Base-by-base conservation (phyloP, 2,329 filamentous ascomycete species). In the Aspergillus tubingensis region DNA sequence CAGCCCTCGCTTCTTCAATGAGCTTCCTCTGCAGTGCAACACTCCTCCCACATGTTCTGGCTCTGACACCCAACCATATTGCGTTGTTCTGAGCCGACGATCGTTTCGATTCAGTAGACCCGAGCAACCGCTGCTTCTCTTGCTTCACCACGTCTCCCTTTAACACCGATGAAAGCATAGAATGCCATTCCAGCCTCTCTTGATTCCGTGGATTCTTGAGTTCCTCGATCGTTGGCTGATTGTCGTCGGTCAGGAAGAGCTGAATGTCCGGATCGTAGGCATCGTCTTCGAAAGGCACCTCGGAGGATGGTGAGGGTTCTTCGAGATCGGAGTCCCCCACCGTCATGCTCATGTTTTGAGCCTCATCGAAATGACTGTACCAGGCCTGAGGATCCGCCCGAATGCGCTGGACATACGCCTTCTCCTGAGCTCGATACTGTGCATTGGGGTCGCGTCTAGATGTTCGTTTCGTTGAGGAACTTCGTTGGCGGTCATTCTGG, bases 111-210 rank as follows among this genome's bases (percentile, higher is more conserved):
- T 91, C 90, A 52, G 85, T 82, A 65, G 91, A 89, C 49, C 92
- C 93, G 67, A 96, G 95, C 70, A 99, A 78, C 48, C 95, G 88
- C 76, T 96, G 96, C 83, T 99, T 99, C 79, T 99, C 95, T 76
- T 99, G 95, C 70, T 92, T 91, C 60, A 99, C 94, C 8, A 99
- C 95, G 75, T 99, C 95, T 66, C 95, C 95, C 1, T 93, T 97
- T 67, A 99, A 80, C 3, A 99, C 95, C 13, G 94, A 96, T 61
- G 94, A 91, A 59, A 99, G 80, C 95, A 99, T 99, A 3, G 92
- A 92, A 77, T 99, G 93, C 95, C 95, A 99, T 77, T 99, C 95
- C 23, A 99, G 82, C 48, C 94, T 85, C 76, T 98, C 95, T 62
- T 93, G 85, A 72, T 93, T 97, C 64, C 88, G 87, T 1, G 92